Conservation (phyloP, 2,329 filamentous ascomycete species). For the Aureobasidium melanogenum region DNA sequence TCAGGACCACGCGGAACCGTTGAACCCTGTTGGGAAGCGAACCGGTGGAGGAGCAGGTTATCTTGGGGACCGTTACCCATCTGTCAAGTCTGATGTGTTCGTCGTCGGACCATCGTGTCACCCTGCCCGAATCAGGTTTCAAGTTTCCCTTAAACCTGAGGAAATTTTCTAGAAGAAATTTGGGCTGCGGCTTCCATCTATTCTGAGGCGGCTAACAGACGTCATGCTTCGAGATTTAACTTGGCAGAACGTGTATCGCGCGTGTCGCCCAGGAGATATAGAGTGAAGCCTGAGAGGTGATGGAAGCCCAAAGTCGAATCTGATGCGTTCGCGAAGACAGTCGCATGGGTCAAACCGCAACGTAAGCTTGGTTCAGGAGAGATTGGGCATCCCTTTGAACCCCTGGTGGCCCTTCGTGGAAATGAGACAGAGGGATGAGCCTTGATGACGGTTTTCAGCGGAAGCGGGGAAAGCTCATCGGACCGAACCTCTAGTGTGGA, state of each 20-base stretch:
- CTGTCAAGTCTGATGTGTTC: neutral
- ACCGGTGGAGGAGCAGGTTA: neutral
- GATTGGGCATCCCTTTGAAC: neutral
- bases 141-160: neutral
- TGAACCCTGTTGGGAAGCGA: neutral
- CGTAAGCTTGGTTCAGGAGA: neutral
- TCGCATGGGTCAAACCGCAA: neutral
- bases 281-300: neutral
- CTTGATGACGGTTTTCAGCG: conserved; percentile 2
- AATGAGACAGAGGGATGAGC: conserved; percentile 5
- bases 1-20: conserved; percentile 2
- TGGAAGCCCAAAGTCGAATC: neutral
- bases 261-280: neutral
- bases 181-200: neutral
- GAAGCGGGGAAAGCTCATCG: conserved; percentile 11
- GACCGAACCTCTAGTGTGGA: conserved; percentile 2
- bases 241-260: neutral
- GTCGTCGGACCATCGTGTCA: neutral
- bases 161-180: conserved; percentile 3
- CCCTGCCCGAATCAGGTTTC: neutral
- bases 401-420: neutral
- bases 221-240: neutral
- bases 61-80: neutral
- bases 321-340: neutral
- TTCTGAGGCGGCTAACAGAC: neutral